Evolutionary conservation across 1,284 basidiomycete species (phyloP).

Genomic region (Irpex sp.): DNA sequence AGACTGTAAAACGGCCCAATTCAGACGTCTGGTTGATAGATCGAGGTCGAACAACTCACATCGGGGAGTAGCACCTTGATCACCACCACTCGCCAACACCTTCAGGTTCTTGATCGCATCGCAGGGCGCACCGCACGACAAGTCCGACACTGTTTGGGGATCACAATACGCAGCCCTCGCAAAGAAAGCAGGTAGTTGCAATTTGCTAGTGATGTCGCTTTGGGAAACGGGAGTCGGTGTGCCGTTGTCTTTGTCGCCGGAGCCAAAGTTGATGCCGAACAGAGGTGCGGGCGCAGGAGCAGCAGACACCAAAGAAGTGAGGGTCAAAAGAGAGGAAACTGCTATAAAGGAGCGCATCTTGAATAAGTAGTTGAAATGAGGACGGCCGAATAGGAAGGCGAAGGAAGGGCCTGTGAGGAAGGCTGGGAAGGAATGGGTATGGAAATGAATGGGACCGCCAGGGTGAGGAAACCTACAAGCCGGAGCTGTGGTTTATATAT

Average conservation of each 20-base stretch:
- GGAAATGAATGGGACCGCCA: slow-evolving; percentile 5
- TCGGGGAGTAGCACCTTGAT: slow-evolving; percentile 30
- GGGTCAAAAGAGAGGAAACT: background rate
- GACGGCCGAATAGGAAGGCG: background rate
- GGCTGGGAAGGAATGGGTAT: background rate
- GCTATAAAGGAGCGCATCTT: slow-evolving; percentile 2
- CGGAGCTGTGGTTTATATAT: background rate
- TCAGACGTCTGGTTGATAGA: background rate
- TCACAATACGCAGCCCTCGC: slow-evolving; percentile 36
- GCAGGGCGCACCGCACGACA: slow-evolving; percentile 33
- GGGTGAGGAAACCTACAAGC: slow-evolving; percentile 4
- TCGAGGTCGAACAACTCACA: slow-evolving; percentile 24
- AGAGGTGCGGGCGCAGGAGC: slow-evolving; percentile 18
- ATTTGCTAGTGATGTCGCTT: slow-evolving; percentile 19
- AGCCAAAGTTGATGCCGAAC: slow-evolving; percentile 23
- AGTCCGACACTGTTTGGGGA: slow-evolving; percentile 24
- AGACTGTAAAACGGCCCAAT: slow-evolving; percentile 25
- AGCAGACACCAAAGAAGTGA: slow-evolving; percentile 9
- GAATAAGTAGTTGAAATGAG: background rate
- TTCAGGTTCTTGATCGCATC: slow-evolving; percentile 27
- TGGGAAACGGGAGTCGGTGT: slow-evolving; percentile 19
- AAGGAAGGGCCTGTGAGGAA: slow-evolving; percentile 4
- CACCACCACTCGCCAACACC: slow-evolving; percentile 35
- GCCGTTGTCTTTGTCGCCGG: slow-evolving; percentile 12
- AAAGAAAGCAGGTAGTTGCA: slow-evolving; percentile 37